A percentile compares a stretch with the other conserved stretches of the same genome.
These are phyloP conservation scores for Claviceps cyperi DNA, from an alignment of 2,329 filamentous ascomycete species.

Conservation along the genomic window DNA sequence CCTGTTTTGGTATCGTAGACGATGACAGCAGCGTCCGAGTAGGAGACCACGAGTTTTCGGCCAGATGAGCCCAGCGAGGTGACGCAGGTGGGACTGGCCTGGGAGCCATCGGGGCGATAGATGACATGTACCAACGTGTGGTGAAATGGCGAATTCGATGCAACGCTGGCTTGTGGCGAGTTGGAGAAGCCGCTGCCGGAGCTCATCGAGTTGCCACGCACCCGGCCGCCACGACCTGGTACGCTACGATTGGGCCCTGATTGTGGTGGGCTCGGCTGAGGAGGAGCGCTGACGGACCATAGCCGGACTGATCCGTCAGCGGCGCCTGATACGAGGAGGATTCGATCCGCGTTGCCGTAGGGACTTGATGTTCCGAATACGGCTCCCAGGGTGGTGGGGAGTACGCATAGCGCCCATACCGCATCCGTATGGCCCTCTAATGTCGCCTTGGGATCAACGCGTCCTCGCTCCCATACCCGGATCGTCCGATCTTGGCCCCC, in stretches of 20 bases:
- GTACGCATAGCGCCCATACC: conserved; percentile 87
- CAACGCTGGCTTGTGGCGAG: conserved; percentile 76
- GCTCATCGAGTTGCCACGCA: conserved; percentile 83
- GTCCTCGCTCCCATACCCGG: conserved; percentile 85
- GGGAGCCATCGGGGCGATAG: conserved; percentile 46
- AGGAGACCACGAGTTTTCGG: conserved; percentile 85
- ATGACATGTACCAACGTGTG: conserved; percentile 84
- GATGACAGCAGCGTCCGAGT: conserved; percentile 76
- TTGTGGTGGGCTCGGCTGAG: conserved; percentile 70
- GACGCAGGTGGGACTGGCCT: conserved; percentile 78
- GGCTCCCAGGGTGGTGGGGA: conserved; percentile 67
- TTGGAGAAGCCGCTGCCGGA: conserved; percentile 85
- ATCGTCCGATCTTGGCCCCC: conserved; percentile 89
- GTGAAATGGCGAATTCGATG: conserved; percentile 73
- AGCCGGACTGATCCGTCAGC: conserved; percentile 86
- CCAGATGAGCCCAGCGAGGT: conserved; percentile 72
- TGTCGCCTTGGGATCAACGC: conserved; percentile 89
- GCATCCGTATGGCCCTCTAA: conserved; percentile 90
- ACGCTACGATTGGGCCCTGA: conserved; percentile 47
- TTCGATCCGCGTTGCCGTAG: conserved; percentile 70
- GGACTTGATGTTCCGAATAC: conserved; percentile 65
- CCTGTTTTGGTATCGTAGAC: conserved; percentile 87
- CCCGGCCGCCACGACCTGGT: conserved; percentile 49
- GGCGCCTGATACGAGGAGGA: conserved; percentile 79
- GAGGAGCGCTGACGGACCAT: conserved; percentile 87